Evolutionary conservation across 2,329 filamentous ascomycete species (phyloP).

Genomic region (Alternaria sp.): DNA sequence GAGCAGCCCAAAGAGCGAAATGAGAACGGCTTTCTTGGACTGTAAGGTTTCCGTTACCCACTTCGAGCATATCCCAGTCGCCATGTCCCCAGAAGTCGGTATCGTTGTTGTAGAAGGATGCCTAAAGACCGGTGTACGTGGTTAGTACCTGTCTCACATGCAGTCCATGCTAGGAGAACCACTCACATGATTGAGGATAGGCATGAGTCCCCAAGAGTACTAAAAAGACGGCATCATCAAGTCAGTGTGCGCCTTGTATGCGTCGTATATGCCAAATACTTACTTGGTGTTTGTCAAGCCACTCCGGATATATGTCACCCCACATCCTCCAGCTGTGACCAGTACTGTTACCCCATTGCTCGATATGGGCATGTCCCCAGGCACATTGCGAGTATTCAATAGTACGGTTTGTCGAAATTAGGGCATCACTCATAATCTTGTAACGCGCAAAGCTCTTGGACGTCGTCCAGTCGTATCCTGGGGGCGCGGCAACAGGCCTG

Average conservation of each 20-base stretch:
- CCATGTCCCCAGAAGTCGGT: conserved; percentile 35
- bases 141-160: not conserved
- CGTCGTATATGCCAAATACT: not conserved
- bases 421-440: conserved; percentile 56
- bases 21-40: conserved; percentile 44
- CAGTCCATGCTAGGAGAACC: not conserved
- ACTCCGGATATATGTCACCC: conserved; percentile 33
- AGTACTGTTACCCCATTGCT: conserved; percentile 43
- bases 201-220: conserved; percentile 23
- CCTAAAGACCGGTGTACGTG: not conserved
- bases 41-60: conserved; percentile 49
- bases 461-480: conserved; percentile 60
- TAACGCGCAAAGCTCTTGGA: conserved; percentile 60
- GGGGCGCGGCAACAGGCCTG: conserved; percentile 50
- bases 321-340: conserved; percentile 45
- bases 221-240: not conserved
- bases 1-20: conserved; percentile 53
- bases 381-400: conserved; percentile 48
- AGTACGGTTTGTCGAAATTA: conserved; percentile 48
- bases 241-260: not conserved
- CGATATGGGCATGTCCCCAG: conserved; percentile 44
- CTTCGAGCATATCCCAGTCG: conserved; percentile 45
- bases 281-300: conserved; percentile 15
- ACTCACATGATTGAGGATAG: conserved; percentile 27
- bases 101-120: conserved; percentile 29